Percentiles rank a stretch among this genome's conserved stretches.
Conservation (phyloP, 2,329 filamentous ascomycete species). For the Pseudogymnoascus sp. region DNA sequence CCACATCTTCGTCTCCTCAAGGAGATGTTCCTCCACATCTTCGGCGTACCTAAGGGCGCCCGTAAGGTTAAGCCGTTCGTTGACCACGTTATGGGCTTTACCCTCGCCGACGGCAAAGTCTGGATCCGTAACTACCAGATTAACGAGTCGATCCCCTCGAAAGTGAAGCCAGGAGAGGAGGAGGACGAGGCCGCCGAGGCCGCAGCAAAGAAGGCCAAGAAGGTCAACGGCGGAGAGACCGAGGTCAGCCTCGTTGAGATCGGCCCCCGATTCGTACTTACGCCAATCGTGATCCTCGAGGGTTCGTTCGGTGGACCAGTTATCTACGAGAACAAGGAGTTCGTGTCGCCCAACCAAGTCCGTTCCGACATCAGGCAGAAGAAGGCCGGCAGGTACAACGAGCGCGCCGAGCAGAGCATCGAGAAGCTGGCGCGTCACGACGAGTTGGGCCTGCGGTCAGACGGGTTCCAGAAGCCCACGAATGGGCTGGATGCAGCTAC, state of each 20-base stretch:
- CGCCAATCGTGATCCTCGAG: constrained; percentile 90
- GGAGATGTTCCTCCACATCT: constrained; percentile 82
- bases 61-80: constrained; percentile 92
- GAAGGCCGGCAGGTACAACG: constrained; percentile 72
- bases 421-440: constrained; percentile 68
- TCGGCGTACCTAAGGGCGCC: constrained; percentile 83
- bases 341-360: constrained; percentile 92
- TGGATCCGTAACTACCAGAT: constrained; percentile 96
- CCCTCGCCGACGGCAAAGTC: constrained; percentile 83
- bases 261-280: constrained; percentile 85
- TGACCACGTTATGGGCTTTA: constrained; percentile 91
- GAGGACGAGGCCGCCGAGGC: constrained; percentile 39
- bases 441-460: constrained; percentile 65
- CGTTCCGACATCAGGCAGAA: constrained; percentile 68
- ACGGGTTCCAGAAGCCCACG: constrained; percentile 54
- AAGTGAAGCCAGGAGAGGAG: constrained; percentile 34
- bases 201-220: constrained; percentile 33
- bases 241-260: constrained; percentile 86
- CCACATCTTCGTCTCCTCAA: constrained; percentile 78
- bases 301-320: constrained; percentile 92
- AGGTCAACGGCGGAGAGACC: constrained; percentile 52
- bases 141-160: constrained; percentile 65
- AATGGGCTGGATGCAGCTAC: constrained; percentile 69
- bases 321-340: constrained; percentile 97
- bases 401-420: constrained; percentile 63